Percentiles rank a stretch among this genome's conserved stretches.
Conservation (phyloP, 2,329 filamentous ascomycete genomes). For the Ceratocystis lukuohia region DNA sequence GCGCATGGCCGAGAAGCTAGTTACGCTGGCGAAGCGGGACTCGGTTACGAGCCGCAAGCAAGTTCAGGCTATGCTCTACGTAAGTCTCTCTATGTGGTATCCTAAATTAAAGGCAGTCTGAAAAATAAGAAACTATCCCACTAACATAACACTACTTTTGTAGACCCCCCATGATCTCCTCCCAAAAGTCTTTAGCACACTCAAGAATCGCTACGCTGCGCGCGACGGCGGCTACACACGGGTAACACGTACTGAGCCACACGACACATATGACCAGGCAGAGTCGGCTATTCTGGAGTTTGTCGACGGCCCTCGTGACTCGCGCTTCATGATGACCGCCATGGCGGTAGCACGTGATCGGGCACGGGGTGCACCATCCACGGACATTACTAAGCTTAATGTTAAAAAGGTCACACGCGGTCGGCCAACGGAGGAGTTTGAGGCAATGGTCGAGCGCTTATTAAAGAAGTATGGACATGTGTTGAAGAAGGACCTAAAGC, state of each 20-base stretch:
- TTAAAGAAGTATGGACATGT: conserved; percentile 25
- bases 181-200: conserved; percentile 75
- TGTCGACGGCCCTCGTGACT: conserved; percentile 85
- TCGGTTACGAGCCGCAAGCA: conserved; percentile 64
- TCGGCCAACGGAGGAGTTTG: conserved; percentile 53
- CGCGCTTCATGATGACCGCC: conserved; percentile 89
- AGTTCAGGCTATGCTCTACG: conserved; percentile 74
- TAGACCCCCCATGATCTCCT: conserved; percentile 57
- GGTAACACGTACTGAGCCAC: conserved; percentile 79
- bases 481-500: conserved; percentile 18
- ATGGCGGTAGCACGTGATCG: conserved; percentile 59
- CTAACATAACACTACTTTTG: too few relatives aligned
- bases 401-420: conserved; percentile 70
- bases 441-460: conserved; percentile 44
- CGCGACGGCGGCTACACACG: conserved; percentile 90
- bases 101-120: too few relatives aligned
- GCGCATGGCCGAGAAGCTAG: conserved; percentile 80
- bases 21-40: conserved; percentile 86
- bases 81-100: conserved; percentile 33
- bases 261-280: conserved; percentile 72
- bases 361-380: conserved; percentile 42
- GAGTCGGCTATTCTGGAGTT: conserved; percentile 84
- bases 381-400: conserved; percentile 63
- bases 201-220: conserved; percentile 62
- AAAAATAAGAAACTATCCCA: too few relatives aligned